Evolutionary conservation across 169 alveolate species (phyloP).

Genomic region (Plasmodium blacklocki): DNA sequence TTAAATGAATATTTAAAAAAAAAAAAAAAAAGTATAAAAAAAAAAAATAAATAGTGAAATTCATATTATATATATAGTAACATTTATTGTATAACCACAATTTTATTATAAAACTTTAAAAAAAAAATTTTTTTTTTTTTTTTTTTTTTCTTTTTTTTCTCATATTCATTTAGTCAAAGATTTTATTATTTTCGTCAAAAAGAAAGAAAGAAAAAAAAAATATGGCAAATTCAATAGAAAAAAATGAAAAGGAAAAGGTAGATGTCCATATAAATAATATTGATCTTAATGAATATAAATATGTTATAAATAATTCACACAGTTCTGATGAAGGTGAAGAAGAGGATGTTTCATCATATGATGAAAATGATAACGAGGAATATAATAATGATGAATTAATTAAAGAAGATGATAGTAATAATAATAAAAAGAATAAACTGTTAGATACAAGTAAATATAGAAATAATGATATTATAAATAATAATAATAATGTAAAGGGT

Average conservation of each 20-base stretch:
- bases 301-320: conserved; percentile 54
- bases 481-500: not conserved
- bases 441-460: not conserved
- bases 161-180: no score
- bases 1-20: no score
- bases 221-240: conserved; percentile 28
- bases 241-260: conserved; percentile 28
- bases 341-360: conserved; percentile 19
- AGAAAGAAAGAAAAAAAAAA: not conserved
- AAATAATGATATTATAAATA: not conserved
- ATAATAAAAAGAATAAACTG: not conserved
- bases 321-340: conserved; percentile 64
- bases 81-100: no score
- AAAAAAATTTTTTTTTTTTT: no score
- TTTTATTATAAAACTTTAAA: no score
- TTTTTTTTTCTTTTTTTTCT: no score
- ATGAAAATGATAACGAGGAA: not conserved
- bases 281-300: conserved; percentile 59
- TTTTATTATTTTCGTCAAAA: not conserved
- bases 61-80: no score
- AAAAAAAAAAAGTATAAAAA: no score
- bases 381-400: not conserved
- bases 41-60: no score
- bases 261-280: conserved; percentile 15
- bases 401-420: not conserved